Evolutionary conservation across 2,329 filamentous ascomycete genomes (phyloP).

Genomic region (Dactylellina cionopaga): DNA sequence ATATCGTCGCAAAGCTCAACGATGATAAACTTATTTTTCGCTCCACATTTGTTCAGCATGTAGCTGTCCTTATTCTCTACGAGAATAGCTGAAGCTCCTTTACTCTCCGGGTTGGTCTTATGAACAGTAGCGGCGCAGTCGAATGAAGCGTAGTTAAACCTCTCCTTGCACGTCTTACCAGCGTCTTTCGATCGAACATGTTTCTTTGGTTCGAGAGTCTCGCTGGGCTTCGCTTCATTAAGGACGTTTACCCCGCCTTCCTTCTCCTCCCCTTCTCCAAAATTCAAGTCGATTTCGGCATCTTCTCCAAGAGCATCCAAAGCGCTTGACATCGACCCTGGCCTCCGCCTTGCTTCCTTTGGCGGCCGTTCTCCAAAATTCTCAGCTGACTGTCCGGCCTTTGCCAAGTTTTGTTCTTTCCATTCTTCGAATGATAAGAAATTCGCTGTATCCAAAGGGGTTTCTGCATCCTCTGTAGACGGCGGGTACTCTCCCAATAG

Average conservation of each 20-base stretch:
- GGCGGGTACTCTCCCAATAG: conserved; percentile 24
- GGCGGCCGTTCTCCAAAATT: conserved; percentile 70
- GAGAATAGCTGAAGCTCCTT: conserved; percentile 86
- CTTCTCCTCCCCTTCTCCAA: conserved; percentile 63
- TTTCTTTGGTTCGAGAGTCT: conserved; percentile 56
- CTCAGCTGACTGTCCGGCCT: conserved; percentile 80
- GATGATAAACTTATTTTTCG: conserved; percentile 89
- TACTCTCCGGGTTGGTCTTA: conserved; percentile 86
- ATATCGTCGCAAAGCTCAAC: conserved; percentile 89
- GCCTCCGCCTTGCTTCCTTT: conserved; percentile 65
- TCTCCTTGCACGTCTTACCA: conserved; percentile 95
- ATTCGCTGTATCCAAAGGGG: conserved; percentile 76
- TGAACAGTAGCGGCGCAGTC: conserved; percentile 93
- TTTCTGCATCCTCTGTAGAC: conserved; percentile 68
- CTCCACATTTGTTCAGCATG: conserved; percentile 91
- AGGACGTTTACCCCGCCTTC: conserved; percentile 52
- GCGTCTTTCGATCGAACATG: conserved; percentile 77
- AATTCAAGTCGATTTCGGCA: conserved; percentile 81
- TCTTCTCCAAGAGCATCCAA: conserved; percentile 86
- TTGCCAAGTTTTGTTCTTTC: conserved; percentile 91
- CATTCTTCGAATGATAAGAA: conserved; percentile 98
- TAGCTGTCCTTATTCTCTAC: conserved; percentile 99
- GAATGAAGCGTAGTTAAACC: conserved; percentile 97
- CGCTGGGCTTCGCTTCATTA: conserved; percentile 55
- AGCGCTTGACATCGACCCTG: conserved; percentile 70